These are phyloP conservation scores for Populus deltoides DNA, from an alignment of 345 rosid species.

Conservation along the genomic window DNA sequence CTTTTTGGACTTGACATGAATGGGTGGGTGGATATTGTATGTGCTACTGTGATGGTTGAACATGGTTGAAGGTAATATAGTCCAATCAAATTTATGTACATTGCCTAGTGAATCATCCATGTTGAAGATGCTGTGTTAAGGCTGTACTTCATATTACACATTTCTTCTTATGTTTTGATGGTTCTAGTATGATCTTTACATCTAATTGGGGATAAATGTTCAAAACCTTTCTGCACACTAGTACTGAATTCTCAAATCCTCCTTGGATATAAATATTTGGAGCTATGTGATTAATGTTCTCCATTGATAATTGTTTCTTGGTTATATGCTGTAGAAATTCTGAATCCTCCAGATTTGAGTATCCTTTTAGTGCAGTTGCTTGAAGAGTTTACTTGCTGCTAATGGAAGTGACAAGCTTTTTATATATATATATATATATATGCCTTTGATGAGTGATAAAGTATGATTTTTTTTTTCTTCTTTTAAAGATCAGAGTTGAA, in stretches of 20 bases:
- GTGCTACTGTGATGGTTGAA: not conserved
- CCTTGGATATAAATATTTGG: not conserved
- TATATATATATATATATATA: no score
- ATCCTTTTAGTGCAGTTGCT: not conserved
- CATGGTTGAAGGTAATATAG: not conserved
- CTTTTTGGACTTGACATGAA: not conserved
- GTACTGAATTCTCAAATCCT: not conserved
- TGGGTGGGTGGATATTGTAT: not conserved
- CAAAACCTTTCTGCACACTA: not conserved
- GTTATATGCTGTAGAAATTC: not conserved
- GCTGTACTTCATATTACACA: not conserved
- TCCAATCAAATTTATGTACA: not conserved
- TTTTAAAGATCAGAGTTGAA: no score
- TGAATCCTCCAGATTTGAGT: not conserved
- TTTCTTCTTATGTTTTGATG: not conserved
- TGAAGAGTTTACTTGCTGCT: not conserved
- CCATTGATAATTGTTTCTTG: not conserved
- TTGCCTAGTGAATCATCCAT: slow-evolving; percentile 3
- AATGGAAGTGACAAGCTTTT: no score
- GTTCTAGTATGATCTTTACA: not conserved
- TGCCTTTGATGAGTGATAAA: no score
- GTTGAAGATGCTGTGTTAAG: not conserved
- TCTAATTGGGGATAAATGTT: not conserved
- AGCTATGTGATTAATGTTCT: slow-evolving; percentile 7
- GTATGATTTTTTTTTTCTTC: no score